A percentile compares a stretch with the other conserved stretches of the same genome.
Conservation (phyloP, 768 basidiomycete genomes). For the Punctularia strigosozonata region DNA sequence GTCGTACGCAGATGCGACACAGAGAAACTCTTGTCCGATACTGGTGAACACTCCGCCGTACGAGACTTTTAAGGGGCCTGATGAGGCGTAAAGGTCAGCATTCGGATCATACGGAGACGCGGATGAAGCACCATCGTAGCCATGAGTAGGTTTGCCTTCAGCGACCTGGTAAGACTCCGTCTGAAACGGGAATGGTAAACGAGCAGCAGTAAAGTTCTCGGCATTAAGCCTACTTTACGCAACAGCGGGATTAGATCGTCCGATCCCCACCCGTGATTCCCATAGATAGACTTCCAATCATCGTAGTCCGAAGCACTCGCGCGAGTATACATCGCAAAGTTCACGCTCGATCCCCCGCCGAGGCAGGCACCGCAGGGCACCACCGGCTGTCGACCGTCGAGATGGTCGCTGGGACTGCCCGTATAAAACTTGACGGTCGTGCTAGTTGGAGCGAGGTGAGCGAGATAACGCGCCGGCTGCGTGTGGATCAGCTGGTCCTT, state of each 20-base stretch:
- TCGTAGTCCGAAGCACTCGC: constrained; percentile 55
- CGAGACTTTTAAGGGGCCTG: constrained; percentile 24
- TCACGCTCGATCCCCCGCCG: constrained; percentile 54
- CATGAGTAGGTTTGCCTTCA: constrained; percentile 18
- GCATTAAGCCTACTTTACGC: constrained; percentile 33
- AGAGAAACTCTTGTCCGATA: constrained; percentile 34
- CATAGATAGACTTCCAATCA: constrained; percentile 39
- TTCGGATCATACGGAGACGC: too few relatives aligned
- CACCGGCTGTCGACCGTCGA: constrained; percentile 30
- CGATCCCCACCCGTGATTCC: constrained; percentile 53
- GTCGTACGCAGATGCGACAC: constrained; percentile 34
- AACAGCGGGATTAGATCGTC: constrained; percentile 44
- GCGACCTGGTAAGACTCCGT: constrained; percentile 22
- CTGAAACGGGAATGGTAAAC: constrained; percentile 2
- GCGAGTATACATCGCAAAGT: constrained; percentile 53
- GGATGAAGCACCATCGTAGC: too few relatives aligned
- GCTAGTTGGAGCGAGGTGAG: constrained; percentile 25
- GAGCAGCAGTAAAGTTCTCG: background rate
- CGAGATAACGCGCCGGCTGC: constrained; percentile 41
- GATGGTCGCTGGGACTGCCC: constrained; percentile 26
- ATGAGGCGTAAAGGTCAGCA: too few relatives aligned
- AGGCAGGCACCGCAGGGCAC: constrained; percentile 37
- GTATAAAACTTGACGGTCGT: constrained; percentile 33
- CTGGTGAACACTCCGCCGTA: constrained; percentile 26
- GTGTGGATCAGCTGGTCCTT: constrained; percentile 31